Conservation (phyloP, 2,329 filamentous ascomycete species). For the Talaromyces amestolkiae region DNA sequence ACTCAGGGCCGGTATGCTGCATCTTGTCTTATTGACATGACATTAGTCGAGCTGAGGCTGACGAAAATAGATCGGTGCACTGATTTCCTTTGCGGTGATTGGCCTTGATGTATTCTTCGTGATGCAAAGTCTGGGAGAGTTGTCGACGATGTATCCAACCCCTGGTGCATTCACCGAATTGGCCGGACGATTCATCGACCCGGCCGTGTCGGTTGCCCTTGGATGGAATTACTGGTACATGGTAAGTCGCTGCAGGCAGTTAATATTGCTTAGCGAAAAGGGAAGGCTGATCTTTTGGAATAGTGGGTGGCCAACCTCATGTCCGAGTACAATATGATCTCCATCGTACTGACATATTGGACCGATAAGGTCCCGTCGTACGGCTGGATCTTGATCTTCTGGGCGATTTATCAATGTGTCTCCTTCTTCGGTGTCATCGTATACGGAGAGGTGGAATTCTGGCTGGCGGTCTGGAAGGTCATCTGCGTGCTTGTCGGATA, state of each 20-base stretch:
- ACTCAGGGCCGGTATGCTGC: conserved; percentile 16
- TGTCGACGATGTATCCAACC: conserved; percentile 17
- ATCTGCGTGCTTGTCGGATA: conserved; percentile 34
- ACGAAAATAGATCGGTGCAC: conserved; percentile 4
- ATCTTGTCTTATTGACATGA: background rate
- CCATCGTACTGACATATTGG: conserved; percentile 39
- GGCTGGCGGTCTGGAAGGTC: conserved; percentile 35
- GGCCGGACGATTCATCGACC: conserved; percentile 19
- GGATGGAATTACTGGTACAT: conserved; percentile 33
- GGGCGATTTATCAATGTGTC: conserved; percentile 33
- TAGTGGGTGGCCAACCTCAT: conserved; percentile 18
- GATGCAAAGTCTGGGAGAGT: conserved; percentile 17
- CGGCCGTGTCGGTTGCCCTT: conserved; percentile 13
- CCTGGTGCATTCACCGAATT: conserved; percentile 18
- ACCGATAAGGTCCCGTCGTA: conserved; percentile 36
- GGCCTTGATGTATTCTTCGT: conserved; percentile 18
- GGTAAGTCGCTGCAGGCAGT: background rate
- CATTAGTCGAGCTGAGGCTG: background rate
- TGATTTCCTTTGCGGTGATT: conserved; percentile 16
- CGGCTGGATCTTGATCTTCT: conserved; percentile 42
- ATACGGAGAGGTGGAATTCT: conserved; percentile 50
- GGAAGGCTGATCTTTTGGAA: background rate
- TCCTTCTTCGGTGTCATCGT: conserved; percentile 32
- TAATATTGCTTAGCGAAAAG: background rate
- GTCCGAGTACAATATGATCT: conserved; percentile 40